These are phyloP conservation scores for Sequoia sempervirens DNA, from an alignment of 75 land plant genomes.

Conservation along the genomic window DNA sequence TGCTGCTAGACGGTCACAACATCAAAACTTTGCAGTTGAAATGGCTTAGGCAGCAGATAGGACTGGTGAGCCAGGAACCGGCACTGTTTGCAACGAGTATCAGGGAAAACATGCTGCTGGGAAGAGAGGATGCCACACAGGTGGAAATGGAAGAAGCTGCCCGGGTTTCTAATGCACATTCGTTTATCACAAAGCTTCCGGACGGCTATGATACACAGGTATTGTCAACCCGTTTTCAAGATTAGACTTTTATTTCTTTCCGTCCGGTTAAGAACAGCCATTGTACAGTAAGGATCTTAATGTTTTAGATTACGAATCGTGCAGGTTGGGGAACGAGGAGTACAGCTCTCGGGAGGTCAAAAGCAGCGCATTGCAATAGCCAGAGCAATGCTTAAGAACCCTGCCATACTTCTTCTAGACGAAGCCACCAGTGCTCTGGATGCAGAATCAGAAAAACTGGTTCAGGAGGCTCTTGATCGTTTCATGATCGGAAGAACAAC, in stretches of 20 bases:
- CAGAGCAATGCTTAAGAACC: constrained; percentile 87
- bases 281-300: neutral
- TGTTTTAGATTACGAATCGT: neutral
- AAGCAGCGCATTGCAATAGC: constrained; percentile 89
- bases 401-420: constrained; percentile 81
- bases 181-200: constrained; percentile 73
- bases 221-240: neutral
- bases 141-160: constrained; percentile 78
- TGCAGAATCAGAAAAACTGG: constrained; percentile 77
- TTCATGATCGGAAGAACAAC: constrained; percentile 91
- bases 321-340: constrained; percentile 85
- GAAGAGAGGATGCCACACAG: constrained; percentile 57
- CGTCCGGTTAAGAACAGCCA: neutral
- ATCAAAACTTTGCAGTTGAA: constrained; percentile 61
- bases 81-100: constrained; percentile 83
- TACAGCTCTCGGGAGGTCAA: constrained; percentile 93
- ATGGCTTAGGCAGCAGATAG: constrained; percentile 82
- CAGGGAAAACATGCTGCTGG: constrained; percentile 63
- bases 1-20: constrained; percentile 71
- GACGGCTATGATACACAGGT: constrained; percentile 87
- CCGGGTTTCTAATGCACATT: constrained; percentile 77
- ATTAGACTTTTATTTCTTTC: neutral
- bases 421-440: constrained; percentile 94
- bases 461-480: constrained; percentile 81
- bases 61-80: constrained; percentile 87